Percentiles rank a stretch among this genome's conserved stretches.
Evolutionary conservation across 2,329 filamentous ascomycete species (phyloP).

Genomic region (Alternaria sp.): DNA sequence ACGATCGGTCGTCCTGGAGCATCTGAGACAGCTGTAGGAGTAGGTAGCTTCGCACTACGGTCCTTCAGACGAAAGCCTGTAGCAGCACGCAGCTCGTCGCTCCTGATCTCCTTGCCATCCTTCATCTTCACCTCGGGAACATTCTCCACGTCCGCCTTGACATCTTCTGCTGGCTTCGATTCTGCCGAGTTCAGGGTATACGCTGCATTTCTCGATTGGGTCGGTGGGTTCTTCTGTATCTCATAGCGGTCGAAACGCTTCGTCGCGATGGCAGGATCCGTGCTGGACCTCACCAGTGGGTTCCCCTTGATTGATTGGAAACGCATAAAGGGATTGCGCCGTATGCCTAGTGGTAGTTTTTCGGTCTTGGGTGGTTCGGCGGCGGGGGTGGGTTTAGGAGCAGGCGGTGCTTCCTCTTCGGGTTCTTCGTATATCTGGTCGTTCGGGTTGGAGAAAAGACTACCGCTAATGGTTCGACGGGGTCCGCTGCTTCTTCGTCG

Average conservation of each 20-base stretch:
- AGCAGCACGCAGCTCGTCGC: conserved; percentile 86
- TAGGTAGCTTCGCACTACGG: conserved; percentile 84
- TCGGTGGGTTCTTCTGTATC: conserved; percentile 83
- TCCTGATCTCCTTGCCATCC: conserved; percentile 81
- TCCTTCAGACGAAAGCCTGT: conserved; percentile 89
- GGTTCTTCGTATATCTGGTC: conserved; percentile 92
- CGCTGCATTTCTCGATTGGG: conserved; percentile 78
- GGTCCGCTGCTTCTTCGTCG: conserved; percentile 67
- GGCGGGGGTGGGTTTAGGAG: conserved; percentile 35
- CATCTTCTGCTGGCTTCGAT: conserved; percentile 39
- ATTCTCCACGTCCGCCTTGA: conserved; percentile 38
- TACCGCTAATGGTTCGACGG: conserved; percentile 73
- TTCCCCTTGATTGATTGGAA: conserved; percentile 61
- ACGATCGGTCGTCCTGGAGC: conserved; percentile 91
- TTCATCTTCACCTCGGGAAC: conserved; percentile 62
- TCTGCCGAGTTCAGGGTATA: conserved; percentile 72
- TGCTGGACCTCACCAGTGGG: conserved; percentile 52
- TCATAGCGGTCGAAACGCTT: conserved; percentile 63
- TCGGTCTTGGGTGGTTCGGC: conserved; percentile 39
- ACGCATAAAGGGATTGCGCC: conserved; percentile 70
- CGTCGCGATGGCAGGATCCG: conserved; percentile 54
- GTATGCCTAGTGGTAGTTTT: conserved; percentile 57
- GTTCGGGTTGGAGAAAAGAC: conserved; percentile 70
- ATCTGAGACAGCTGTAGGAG: conserved; percentile 89
- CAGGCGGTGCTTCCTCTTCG: conserved; percentile 54